Evolutionary conservation across 345 rosid species (phyloP).

Genomic region (Angophora floribunda): DNA sequence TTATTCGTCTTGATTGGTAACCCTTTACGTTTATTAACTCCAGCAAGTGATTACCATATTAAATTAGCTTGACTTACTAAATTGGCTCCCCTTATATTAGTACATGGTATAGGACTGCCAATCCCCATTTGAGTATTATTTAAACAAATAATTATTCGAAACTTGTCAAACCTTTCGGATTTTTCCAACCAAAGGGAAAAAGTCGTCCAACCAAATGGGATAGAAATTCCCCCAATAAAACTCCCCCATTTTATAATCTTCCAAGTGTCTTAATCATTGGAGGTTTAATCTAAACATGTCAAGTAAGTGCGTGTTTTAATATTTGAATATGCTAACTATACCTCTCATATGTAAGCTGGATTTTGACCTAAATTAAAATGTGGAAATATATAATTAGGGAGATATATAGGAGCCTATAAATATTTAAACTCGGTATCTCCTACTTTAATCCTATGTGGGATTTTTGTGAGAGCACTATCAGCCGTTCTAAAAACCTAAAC

Average conservation of each 20-base stretch:
- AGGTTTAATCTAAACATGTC: not conserved
- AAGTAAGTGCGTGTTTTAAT: too few relatives aligned
- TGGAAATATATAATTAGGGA: not conserved
- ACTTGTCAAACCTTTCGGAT: not conserved
- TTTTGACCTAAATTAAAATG: not conserved
- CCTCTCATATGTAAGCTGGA: not conserved
- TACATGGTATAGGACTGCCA: not conserved
- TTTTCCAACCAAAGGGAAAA: not conserved
- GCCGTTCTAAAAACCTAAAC: too few relatives aligned
- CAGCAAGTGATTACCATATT: not conserved
- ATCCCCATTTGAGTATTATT: not conserved
- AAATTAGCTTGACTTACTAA: not conserved
- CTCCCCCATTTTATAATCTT: not conserved
- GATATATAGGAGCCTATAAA: not conserved
- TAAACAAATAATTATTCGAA: not conserved
- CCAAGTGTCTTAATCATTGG: too few relatives aligned
- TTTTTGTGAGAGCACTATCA: too few relatives aligned
- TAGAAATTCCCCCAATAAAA: not conserved
- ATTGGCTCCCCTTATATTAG: not conserved
- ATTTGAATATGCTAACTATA: not conserved
- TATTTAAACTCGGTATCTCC: too few relatives aligned
- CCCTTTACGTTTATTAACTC: not conserved
- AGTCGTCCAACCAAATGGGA: not conserved
- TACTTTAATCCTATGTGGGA: too few relatives aligned
- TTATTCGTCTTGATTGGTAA: not conserved